Evolutionary conservation across 768 basidiomycete genomes (phyloP).

Genomic region (Amanita pallidorosea): DNA sequence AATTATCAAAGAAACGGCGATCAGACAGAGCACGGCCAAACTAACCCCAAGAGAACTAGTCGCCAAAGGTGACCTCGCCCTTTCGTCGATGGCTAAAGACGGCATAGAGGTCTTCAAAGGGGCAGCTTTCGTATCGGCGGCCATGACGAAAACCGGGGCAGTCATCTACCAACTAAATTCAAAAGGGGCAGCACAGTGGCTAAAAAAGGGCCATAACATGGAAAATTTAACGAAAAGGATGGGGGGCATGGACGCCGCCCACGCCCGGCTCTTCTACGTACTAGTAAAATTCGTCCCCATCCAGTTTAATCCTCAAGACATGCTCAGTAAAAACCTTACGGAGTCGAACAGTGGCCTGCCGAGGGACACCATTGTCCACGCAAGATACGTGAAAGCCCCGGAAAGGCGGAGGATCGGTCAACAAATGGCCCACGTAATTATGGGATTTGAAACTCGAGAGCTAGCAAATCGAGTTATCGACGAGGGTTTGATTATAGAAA

Average conservation of each 20-base stretch:
- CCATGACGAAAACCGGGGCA: background rate
- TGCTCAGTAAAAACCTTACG: too few species aligned
- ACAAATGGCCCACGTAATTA: background rate
- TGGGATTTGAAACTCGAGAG: background rate
- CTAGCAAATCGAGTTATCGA: background rate
- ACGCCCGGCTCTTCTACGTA: too few species aligned
- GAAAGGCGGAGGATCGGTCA: background rate
- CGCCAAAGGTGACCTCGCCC: background rate
- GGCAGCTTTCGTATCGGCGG: background rate
- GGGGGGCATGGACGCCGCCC: too few species aligned
- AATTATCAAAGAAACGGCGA: background rate
- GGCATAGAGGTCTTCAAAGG: background rate
- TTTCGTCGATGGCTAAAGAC: background rate
- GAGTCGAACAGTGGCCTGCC: background rate
- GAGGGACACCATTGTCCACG: background rate
- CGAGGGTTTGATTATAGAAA: background rate
- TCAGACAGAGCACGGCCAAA: background rate
- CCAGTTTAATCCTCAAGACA: too few species aligned
- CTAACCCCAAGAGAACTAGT: background rate
- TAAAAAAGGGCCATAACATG: too few species aligned
- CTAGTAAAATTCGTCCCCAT: too few species aligned
- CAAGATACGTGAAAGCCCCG: background rate
- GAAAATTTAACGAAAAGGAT: too few species aligned
- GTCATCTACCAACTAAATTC: background rate
- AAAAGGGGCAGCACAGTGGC: background rate